Percentiles rank a stretch among this genome's conserved stretches.
These are phyloP conservation scores for Lactarius psammicola DNA, from an alignment of 768 basidiomycete genomes.

Conservation along the genomic window DNA sequence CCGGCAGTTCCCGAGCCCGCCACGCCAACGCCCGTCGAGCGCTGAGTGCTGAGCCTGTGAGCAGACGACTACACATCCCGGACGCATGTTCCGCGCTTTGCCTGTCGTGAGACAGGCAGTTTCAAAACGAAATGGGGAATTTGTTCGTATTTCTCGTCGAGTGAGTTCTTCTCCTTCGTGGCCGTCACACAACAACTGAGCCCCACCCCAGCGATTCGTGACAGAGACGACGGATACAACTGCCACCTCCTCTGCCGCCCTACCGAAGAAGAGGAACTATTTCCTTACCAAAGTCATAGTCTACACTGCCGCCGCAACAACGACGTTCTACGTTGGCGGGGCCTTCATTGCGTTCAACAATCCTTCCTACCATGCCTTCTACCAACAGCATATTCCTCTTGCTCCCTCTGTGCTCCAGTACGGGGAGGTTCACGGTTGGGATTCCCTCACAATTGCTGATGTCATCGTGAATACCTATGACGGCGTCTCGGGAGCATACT, in stretches of 20 bases:
- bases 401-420: slow-evolving; percentile 76
- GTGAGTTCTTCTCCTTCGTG: slow-evolving; percentile 42
- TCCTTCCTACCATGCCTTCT: slow-evolving; percentile 82
- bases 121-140: slow-evolving; percentile 43
- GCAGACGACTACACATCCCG: background rate
- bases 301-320: slow-evolving; percentile 63
- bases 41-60: background rate
- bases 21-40: background rate
- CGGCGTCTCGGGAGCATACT: slow-evolving; percentile 47
- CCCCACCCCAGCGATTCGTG: slow-evolving; percentile 51
- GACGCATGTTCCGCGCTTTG: slow-evolving; percentile 53
- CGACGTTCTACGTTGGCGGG: slow-evolving; percentile 82
- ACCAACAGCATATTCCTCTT: slow-evolving; percentile 75
- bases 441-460: slow-evolving; percentile 63
- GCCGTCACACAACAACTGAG: slow-evolving; percentile 11
- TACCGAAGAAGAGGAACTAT: slow-evolving; percentile 52
- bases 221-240: slow-evolving; percentile 44
- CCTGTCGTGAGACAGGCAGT: slow-evolving; percentile 54
- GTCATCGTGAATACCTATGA: slow-evolving; percentile 54
- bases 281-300: slow-evolving; percentile 60
- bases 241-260: slow-evolving; percentile 36
- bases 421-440: slow-evolving; percentile 78
- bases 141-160: slow-evolving; percentile 55
- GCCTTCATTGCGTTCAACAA: slow-evolving; percentile 75
- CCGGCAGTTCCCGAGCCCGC: background rate